A percentile compares a stretch with the other conserved stretches of the same genome.
Conservation (phyloP, 169 alveolate species). For the Plasmodium yoelii region DNA sequence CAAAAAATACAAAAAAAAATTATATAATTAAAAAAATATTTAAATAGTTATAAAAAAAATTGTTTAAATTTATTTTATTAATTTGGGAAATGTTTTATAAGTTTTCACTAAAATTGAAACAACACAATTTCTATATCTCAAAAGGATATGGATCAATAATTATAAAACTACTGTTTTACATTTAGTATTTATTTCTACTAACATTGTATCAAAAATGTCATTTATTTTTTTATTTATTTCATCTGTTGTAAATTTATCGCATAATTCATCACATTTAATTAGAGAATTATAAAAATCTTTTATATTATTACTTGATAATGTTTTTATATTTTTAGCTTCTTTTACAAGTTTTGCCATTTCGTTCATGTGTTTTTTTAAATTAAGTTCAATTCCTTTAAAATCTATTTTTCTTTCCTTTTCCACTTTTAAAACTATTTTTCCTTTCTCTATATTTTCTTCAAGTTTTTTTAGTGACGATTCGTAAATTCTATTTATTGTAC, state of each 20-base stretch:
- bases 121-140: too few species aligned
- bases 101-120: too few species aligned
- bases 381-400: conserved; percentile 38
- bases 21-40: too few species aligned
- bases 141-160: too few species aligned
- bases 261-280: conserved; percentile 48
- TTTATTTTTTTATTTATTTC: conserved; percentile 29
- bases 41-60: too few species aligned
- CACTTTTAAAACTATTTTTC: conserved; percentile 15
- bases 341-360: conserved; percentile 48
- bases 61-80: too few species aligned
- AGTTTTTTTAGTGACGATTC: conserved; percentile 35
- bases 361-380: conserved; percentile 43
- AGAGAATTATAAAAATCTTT: conserved; percentile 39
- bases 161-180: conserved; percentile 59
- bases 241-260: conserved; percentile 17
- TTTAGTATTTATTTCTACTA: conserved; percentile 43
- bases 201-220: conserved; percentile 16
- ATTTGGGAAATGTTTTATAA: too few species aligned
- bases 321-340: conserved; percentile 50
- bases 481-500: conserved; percentile 11
- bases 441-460: conserved; percentile 26
- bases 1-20: too few species aligned
- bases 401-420: conserved; percentile 44
- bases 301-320: conserved; percentile 41